Percentiles rank a stretch among this genome's conserved stretches.
Evolutionary conservation across 768 basidiomycete genomes (phyloP).

Genomic region (Psilocybe cyanescens): DNA sequence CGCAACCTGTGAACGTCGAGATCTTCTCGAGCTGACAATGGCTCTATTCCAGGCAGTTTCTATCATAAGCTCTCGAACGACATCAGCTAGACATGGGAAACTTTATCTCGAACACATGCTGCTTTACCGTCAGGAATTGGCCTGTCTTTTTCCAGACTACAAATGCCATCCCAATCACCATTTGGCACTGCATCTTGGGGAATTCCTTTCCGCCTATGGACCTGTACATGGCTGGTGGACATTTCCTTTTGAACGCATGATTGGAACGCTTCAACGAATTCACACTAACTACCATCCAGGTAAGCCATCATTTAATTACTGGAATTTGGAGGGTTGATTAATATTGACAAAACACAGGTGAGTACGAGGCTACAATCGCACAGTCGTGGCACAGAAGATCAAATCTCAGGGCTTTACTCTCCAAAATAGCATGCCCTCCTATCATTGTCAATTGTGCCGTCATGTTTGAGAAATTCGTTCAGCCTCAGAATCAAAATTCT

Average conservation of each 20-base stretch:
- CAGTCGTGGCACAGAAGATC: constrained; percentile 1
- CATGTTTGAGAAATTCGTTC: constrained; percentile 2
- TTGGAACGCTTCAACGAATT: constrained; percentile 38
- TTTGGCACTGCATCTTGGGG: constrained; percentile 16
- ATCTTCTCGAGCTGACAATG: constrained; percentile 15
- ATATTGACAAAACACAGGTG: not conserved
- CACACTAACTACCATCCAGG: constrained; percentile 29
- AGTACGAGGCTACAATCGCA: constrained; percentile 15
- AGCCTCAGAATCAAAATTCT: not conserved
- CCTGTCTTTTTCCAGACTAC: constrained; percentile 5
- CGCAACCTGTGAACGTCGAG: not conserved
- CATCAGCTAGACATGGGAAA: not conserved
- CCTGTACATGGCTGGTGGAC: constrained; percentile 43
- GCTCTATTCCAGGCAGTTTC: constrained; percentile 8
- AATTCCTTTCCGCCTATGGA: constrained; percentile 29
- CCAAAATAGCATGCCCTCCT: not conserved
- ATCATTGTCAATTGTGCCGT: not conserved
- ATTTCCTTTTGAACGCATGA: constrained; percentile 39
- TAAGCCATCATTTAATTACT: not conserved
- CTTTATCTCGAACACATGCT: not conserved
- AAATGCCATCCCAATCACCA: constrained; percentile 31
- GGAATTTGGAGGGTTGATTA: not conserved
- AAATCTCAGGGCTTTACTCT: constrained; percentile 10
- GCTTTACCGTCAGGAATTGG: not conserved
- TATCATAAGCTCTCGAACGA: constrained; percentile 3